A percentile compares a stretch with the other conserved stretches of the same genome.
Evolutionary conservation across 2,329 filamentous ascomycete species (phyloP).

Genomic region (Aspergillus sp.): DNA sequence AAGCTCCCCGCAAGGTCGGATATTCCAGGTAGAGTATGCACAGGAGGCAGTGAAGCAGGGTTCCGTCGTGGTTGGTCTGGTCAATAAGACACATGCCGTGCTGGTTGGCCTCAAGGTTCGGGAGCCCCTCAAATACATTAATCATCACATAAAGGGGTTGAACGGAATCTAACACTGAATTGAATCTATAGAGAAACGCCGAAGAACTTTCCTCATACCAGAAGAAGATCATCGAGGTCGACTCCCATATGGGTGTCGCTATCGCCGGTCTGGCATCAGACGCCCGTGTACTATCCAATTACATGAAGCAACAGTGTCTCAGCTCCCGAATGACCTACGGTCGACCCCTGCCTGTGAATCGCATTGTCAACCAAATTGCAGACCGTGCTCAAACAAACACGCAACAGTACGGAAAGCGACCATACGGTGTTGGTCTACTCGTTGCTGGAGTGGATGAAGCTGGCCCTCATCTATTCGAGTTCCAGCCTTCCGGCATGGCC

Average conservation of each 20-base stretch:
- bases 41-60: constrained; percentile 98
- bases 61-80: constrained; percentile 93
- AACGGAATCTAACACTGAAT: neutral
- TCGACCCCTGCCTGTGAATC: constrained; percentile 85
- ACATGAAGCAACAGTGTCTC: constrained; percentile 99
- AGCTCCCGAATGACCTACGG: constrained; percentile 94
- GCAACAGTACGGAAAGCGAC: constrained; percentile 93
- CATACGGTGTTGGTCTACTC: constrained; percentile 91
- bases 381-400: constrained; percentile 98
- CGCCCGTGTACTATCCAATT: constrained; percentile 98
- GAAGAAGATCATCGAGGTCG: constrained; percentile 97
- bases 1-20: constrained; percentile 97
- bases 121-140: constrained; percentile 1
- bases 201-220: constrained; percentile 99
- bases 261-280: constrained; percentile 97
- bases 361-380: constrained; percentile 87
- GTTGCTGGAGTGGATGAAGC: constrained; percentile 92
- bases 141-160: neutral
- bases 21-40: constrained; percentile 99
- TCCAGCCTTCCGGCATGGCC: constrained; percentile 93
- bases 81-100: constrained; percentile 96
- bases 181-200: constrained; percentile 74
- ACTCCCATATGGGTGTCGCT: constrained; percentile 91
- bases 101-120: constrained; percentile 92
- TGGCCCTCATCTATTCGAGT: constrained; percentile 95